Evolutionary conservation across 495 filamentous ascomycete genomes (phyloP).

Genomic region (Lophium mytilinum): DNA sequence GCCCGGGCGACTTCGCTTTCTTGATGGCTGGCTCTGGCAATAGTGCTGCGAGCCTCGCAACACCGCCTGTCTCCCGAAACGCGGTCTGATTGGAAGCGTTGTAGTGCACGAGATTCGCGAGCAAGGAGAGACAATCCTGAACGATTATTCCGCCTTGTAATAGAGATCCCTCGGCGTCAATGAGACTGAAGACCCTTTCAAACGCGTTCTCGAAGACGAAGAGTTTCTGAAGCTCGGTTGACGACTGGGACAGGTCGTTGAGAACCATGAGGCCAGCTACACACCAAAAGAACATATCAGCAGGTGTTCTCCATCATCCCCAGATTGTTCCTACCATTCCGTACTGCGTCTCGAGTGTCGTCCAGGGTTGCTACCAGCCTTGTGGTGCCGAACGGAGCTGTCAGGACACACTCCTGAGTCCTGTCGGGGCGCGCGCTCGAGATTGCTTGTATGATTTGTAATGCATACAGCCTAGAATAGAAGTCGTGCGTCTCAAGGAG

Average conservation of each 20-base stretch:
- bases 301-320: not conserved
- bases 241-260: conserved; percentile 59
- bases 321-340: conserved; percentile 56
- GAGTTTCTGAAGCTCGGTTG: conserved; percentile 82
- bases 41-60: conserved; percentile 63
- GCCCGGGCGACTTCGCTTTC: conserved; percentile 44
- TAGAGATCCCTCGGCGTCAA: conserved; percentile 72
- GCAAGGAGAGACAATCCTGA: conserved; percentile 87
- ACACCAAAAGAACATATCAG: conserved; percentile 25
- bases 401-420: conserved; percentile 92
- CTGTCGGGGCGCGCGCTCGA: conserved; percentile 78
- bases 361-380: conserved; percentile 76
- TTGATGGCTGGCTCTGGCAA: conserved; percentile 43
- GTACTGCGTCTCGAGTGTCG: conserved; percentile 78
- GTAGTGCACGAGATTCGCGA: conserved; percentile 81
- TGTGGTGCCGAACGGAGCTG: conserved; percentile 78
- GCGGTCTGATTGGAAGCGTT: conserved; percentile 90
- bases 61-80: conserved; percentile 84
- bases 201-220: conserved; percentile 94
- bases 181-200: conserved; percentile 72
- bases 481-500: conserved; percentile 83
- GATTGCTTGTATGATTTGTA: conserved; percentile 85
- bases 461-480: conserved; percentile 84
- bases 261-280: conserved; percentile 60
- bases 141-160: conserved; percentile 81